Conservation (phyloP, 2,329 filamentous ascomycete species). For the Periconia macrospinosa region DNA sequence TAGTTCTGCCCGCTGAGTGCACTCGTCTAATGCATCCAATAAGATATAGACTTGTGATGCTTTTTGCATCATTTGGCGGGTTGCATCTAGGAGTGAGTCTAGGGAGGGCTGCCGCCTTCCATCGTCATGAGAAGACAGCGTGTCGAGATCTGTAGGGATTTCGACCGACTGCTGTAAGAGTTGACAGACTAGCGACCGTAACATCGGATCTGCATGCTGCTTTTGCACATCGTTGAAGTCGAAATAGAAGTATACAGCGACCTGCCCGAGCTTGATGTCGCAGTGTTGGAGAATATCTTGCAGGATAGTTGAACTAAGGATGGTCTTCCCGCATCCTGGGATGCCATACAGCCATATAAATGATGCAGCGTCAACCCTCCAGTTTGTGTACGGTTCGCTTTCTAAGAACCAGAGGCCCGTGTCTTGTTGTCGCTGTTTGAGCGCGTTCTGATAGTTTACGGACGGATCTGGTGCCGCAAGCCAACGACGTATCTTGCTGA, state of each 20-base stretch:
- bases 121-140: conserved; percentile 23
- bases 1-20: conserved; percentile 20
- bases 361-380: conserved; percentile 33
- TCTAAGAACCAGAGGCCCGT: conserved; percentile 44
- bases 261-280: conserved; percentile 6
- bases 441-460: conserved; percentile 36
- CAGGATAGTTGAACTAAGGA: conserved; percentile 45
- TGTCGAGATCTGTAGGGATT: conserved; percentile 20
- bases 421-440: conserved; percentile 28
- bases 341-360: conserved; percentile 46
- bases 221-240: conserved; percentile 45
- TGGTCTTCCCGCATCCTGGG: conserved; percentile 48
- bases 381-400: conserved; percentile 24
- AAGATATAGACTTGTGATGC: conserved; percentile 19
- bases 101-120: conserved; percentile 23
- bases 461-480: conserved; percentile 41
- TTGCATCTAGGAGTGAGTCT: conserved; percentile 20
- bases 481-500: conserved; percentile 27
- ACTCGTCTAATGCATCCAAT: conserved; percentile 36
- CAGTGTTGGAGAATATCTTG: conserved; percentile 25
- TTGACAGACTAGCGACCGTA: conserved; percentile 44
- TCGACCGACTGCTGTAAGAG: conserved; percentile 23
- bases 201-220: conserved; percentile 35
- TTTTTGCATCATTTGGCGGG: conserved; percentile 27
- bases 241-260: conserved; percentile 31